Percentiles rank a stretch among this genome's conserved stretches.
phyloP scores from a whole-genome alignment of 768 basidiomycete species.

The Sporobolomyces phaffii region DNA sequence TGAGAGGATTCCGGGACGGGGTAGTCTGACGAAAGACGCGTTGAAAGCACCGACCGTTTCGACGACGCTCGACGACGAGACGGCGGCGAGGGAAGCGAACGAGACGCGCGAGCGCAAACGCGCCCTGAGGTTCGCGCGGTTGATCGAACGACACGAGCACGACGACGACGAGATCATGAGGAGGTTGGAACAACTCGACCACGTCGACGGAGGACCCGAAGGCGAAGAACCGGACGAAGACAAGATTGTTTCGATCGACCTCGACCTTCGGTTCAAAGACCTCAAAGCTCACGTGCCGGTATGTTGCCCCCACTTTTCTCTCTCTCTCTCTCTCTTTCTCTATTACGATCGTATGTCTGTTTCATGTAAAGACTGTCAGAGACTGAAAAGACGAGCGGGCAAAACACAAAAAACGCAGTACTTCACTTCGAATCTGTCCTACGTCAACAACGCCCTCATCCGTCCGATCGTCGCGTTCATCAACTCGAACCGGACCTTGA shows the following conservation, averaged over 20 bases:
- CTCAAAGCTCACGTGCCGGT: conserved; percentile 86
- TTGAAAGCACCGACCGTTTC: conserved; percentile 39
- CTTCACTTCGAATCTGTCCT: conserved; percentile 79
- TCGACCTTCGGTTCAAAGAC: conserved; percentile 90
- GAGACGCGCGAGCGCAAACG: conserved; percentile 16
- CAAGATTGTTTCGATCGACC: conserved; percentile 56
- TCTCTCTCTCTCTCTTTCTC: background rate
- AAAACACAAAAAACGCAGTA: conserved; percentile 44
- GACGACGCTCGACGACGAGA: background rate
- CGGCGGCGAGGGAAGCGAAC: conserved; percentile 2
- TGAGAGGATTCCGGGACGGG: conserved; percentile 36
- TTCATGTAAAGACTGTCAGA: too few species aligned
- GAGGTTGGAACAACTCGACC: background rate
- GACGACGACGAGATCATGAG: background rate
- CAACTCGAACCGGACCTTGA: conserved; percentile 85
- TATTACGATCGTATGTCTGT: background rate
- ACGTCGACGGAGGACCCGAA: conserved; percentile 21
- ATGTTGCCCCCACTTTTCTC: background rate
- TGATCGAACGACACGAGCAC: background rate
- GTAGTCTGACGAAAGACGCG: conserved; percentile 27
- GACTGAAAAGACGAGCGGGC: background rate
- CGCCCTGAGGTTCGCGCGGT: conserved; percentile 14
- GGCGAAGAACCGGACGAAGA: conserved; percentile 26
- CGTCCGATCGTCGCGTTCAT: conserved; percentile 89
- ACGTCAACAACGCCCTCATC: conserved; percentile 85